These are phyloP conservation scores for Globisporangium spinosum DNA, from an alignment of 352 stramenopile species.

Conservation along the genomic window DNA sequence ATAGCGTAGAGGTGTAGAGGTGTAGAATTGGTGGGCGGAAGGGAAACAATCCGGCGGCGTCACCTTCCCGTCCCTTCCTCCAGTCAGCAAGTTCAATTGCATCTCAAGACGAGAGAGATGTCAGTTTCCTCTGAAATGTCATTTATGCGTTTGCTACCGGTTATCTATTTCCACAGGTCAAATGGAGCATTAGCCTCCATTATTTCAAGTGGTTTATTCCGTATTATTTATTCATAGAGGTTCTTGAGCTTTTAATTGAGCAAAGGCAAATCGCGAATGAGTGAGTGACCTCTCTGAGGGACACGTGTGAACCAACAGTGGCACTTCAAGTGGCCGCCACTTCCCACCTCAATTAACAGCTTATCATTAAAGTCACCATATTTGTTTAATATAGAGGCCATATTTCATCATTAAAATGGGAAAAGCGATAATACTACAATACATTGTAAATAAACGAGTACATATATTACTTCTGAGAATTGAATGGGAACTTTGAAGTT, in stretches of 20 bases:
- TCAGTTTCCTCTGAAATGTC: not conserved
- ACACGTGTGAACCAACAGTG: not conserved
- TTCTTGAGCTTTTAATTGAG: not conserved
- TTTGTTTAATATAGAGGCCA: too few relatives aligned
- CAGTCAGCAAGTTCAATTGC: too few relatives aligned
- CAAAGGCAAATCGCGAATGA: too few relatives aligned
- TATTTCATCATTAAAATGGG: too few relatives aligned
- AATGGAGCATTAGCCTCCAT: too few relatives aligned
- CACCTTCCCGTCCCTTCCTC: too few relatives aligned
- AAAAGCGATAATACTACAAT: not conserved
- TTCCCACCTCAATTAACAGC: not conserved
- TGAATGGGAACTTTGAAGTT: constrained; percentile 12
- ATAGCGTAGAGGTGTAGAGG: not conserved
- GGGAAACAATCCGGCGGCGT: not conserved
- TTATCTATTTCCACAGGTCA: not conserved
- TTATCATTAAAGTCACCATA: not conserved
- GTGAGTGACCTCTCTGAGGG: too few relatives aligned
- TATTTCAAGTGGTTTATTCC: too few relatives aligned
- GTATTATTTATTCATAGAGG: not conserved
- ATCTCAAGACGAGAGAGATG: too few relatives aligned
- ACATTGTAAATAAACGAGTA: not conserved
- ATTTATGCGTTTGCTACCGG: not conserved
- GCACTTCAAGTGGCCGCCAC: not conserved
- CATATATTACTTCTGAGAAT: not conserved
- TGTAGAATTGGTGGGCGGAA: not conserved